Percentiles rank a stretch among this genome's conserved stretches.
phyloP scores from a whole-genome alignment of 768 basidiomycete genomes.

The Psilocybe azurescens region DNA sequence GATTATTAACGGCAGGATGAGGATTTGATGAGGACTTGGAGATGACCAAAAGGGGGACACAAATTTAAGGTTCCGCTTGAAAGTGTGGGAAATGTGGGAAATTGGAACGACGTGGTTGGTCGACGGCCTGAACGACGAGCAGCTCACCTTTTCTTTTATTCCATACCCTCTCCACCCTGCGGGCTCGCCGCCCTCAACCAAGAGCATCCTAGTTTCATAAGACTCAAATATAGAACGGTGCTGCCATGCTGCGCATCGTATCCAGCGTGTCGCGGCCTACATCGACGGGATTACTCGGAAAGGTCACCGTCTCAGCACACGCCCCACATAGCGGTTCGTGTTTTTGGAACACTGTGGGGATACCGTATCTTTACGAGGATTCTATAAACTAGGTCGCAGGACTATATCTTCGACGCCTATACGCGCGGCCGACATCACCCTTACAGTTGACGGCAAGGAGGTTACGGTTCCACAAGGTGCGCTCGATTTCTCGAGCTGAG shows the following conservation, averaged over 20 bases:
- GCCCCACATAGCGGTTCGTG: conserved; percentile 33
- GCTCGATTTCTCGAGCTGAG: conserved; percentile 29
- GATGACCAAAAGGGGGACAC: neutral
- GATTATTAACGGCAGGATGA: neutral
- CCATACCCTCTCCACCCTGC: conserved; percentile 29
- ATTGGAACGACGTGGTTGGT: conserved; percentile 49
- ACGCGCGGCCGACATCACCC: conserved; percentile 80
- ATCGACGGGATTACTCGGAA: conserved; percentile 74
- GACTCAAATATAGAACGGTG: conserved; percentile 23
- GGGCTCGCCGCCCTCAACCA: conserved; percentile 38
- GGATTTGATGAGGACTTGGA: neutral
- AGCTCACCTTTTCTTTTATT: conserved; percentile 36
- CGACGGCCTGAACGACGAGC: conserved; percentile 50
- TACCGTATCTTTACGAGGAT: conserved; percentile 6
- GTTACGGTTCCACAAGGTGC: conserved; percentile 95
- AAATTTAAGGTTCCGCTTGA: conserved; percentile 33
- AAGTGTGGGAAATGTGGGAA: conserved; percentile 44
- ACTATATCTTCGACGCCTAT: conserved; percentile 69
- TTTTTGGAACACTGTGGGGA: conserved; percentile 2
- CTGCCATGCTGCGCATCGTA: conserved; percentile 70
- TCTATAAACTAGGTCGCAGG: conserved; percentile 51
- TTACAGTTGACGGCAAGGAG: conserved; percentile 96
- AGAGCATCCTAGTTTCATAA: conserved; percentile 26
- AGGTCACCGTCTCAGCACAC: conserved; percentile 52
- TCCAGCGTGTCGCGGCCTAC: conserved; percentile 63